Evolutionary conservation across 345 rosid species (phyloP), one percentile per base, ranked within the genome.

Genomic region (Ricinus communis): DNA sequence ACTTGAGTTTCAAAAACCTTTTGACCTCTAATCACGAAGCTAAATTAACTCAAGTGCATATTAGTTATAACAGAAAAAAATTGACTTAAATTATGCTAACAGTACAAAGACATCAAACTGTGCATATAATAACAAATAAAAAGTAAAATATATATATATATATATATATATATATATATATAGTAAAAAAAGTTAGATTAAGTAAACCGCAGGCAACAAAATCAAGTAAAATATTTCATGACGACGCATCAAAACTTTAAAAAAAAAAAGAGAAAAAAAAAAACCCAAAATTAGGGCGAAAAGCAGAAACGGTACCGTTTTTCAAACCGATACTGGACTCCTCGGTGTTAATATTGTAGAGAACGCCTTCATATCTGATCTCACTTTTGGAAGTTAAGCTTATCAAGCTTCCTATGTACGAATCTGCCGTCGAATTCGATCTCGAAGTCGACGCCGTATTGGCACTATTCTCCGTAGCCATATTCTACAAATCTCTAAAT

Each of bases 301-400:
- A n/a, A 45, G 22, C 12, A 41, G 47, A 56, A 68, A n/a, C 2
- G 71, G 38, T 83, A 93, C 98, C 98, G 71, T 87, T 91, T 81
- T 85, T 87, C 62, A 94, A 82, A 30, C 97, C 98, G 71, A 94
- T 94, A 77, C 95, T 94, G 82, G 98, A 94, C 79, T 91, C 98
- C 14, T 94, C 96, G 3, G 98, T 86, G 81, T 88, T 90, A 83
- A 94, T 94, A 64, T 91, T 91, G 85, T 85, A 91, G 11, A 94
- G 95, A 72, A 91, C 74, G 24, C 98, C 97, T 78, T 93, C 98
- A 73, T 94, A 94, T 84, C 97, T 85, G 88, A 93, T 91, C 87
- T 93, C 97, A 73, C 96, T 88, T 87, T 91, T 93, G 8, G 98
- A 93, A 15, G 98, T 93, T 85, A 93, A 82, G 79, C 97, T 93